Base-by-base conservation (phyloP, 495 filamentous ascomycete species). In the Penicillium silybi region DNA sequence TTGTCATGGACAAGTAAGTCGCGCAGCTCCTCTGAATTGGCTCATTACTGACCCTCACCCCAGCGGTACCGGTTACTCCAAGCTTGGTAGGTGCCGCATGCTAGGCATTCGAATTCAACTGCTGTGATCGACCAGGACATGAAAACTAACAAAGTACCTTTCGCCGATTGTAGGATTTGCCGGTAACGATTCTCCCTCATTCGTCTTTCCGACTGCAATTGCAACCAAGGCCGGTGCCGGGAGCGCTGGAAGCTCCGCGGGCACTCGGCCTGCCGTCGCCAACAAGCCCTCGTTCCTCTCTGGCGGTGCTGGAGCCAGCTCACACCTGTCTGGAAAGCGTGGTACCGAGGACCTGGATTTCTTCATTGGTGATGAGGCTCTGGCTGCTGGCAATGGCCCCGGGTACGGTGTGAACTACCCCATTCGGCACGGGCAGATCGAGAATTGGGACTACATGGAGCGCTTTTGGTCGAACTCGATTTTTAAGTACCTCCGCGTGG, bases 1-100 rank as follows among this genome's bases (percentile, higher is more conserved):
- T 98, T 96, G 93, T 98, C 89, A 98, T 98, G 90, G 93, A 98
- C 93, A 98, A 98, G 93, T 98, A 85, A 62, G 93, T 81, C 53
- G 42, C 59, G 41, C 37, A 35, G 16, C 38, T 40, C 20, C 19
- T 0, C 43, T 15, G 25, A 58, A 50, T 49, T 61, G 53, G 45
- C 40, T 15, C 16, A 40, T 67, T 69, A 52, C 53, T 62, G 50
- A 62, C 52, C 50, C 59, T 46, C 25, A 25, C 53, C 62, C 66
- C 66, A 98, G 93, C 86, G 93, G 93, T 73, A 98, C 93, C 75
- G 93, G 93, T 53, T 98, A 92, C 71, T 96, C 93, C 35, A 98
- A 98, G 77, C 85, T 98, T 72, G 92, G 92, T 96, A 73, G 60
- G 81, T 70, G 23, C 18, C 39, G 38, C 51, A 39, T 52, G 45